Evolutionary conservation across 1,284 basidiomycete genomes (phyloP).

Genomic region (Thecaphora thlaspeos): DNA sequence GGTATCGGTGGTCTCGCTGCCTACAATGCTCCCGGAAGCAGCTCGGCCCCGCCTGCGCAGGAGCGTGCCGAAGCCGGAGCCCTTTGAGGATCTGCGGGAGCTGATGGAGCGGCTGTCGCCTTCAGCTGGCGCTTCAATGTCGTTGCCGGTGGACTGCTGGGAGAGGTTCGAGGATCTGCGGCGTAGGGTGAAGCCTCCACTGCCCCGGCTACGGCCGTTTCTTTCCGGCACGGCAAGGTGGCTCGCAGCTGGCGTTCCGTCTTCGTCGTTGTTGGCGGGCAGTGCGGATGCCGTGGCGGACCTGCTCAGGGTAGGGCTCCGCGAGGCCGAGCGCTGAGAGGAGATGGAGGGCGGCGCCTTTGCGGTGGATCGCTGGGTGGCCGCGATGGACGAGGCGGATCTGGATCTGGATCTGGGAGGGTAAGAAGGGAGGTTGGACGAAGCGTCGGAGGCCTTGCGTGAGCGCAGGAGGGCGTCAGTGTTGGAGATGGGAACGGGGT

Average conservation of each 20-base stretch:
- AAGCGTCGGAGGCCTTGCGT: constrained; percentile 7
- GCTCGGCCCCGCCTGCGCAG: constrained; percentile 24
- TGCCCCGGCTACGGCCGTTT: background rate
- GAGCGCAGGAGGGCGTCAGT: constrained; percentile 32
- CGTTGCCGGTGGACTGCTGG: constrained; percentile 2
- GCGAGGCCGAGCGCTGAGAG: constrained; percentile 1
- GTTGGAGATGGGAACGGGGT: constrained; percentile 27
- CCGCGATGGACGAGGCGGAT: background rate
- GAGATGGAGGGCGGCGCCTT: background rate
- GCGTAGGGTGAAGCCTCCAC: background rate
- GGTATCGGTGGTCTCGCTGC: too few relatives aligned
- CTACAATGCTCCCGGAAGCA: background rate
- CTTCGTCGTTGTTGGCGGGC: constrained; percentile 8
- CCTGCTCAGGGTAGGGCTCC: constrained; percentile 3
- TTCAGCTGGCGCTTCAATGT: background rate
- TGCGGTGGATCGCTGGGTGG: background rate
- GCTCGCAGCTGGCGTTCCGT: too few relatives aligned
- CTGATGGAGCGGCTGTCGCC: constrained; percentile 31
- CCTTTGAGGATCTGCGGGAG: constrained; percentile 22
- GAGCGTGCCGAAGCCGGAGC: constrained; percentile 24
- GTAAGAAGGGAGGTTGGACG: constrained; percentile 1
- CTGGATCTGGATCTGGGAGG: background rate
- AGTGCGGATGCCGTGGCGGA: constrained; percentile 1
- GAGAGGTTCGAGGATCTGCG: constrained; percentile 26
- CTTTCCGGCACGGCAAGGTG: constrained; percentile 4